These are phyloP conservation scores for Dicorynia guianensis DNA, from an alignment of 306 rosid genomes.

Conservation along the genomic window DNA sequence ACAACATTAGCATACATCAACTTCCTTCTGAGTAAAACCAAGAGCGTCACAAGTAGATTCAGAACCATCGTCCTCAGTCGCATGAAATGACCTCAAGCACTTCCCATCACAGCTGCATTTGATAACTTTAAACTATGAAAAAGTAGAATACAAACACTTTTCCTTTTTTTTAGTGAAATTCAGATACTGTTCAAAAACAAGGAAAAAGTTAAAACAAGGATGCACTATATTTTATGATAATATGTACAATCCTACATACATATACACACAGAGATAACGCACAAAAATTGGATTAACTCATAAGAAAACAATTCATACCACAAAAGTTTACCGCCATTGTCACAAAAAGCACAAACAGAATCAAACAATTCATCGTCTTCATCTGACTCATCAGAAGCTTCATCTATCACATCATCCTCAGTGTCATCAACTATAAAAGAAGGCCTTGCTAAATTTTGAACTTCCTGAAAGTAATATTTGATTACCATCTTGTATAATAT, in stretches of 20 bases:
- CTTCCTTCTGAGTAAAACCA: slow-evolving; percentile 69
- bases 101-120: slow-evolving; percentile 86
- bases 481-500: slow-evolving; percentile 23
- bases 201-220: not conserved
- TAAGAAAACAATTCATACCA: slow-evolving; percentile 55
- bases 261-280: slow-evolving; percentile 5
- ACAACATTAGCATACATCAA: slow-evolving; percentile 65
- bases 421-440: slow-evolving; percentile 73
- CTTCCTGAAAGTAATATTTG: slow-evolving; percentile 58
- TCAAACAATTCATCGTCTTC: slow-evolving; percentile 74
- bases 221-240: not conserved
- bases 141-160: slow-evolving; percentile 10
- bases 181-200: slow-evolving; percentile 4
- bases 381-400: slow-evolving; percentile 60
- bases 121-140: slow-evolving; percentile 2
- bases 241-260: slow-evolving; percentile 19
- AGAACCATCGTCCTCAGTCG: slow-evolving; percentile 61
- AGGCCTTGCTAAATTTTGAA: slow-evolving; percentile 57
- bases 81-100: slow-evolving; percentile 95
- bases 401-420: slow-evolving; percentile 58
- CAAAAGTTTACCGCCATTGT: slow-evolving; percentile 79
- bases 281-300: slow-evolving; percentile 11
- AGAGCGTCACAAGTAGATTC: slow-evolving; percentile 76
- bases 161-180: not conserved
- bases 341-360: slow-evolving; percentile 90